Base-by-base conservation (phyloP, 129 eudicot genomes). In the Pulicaria dysenterica region DNA sequence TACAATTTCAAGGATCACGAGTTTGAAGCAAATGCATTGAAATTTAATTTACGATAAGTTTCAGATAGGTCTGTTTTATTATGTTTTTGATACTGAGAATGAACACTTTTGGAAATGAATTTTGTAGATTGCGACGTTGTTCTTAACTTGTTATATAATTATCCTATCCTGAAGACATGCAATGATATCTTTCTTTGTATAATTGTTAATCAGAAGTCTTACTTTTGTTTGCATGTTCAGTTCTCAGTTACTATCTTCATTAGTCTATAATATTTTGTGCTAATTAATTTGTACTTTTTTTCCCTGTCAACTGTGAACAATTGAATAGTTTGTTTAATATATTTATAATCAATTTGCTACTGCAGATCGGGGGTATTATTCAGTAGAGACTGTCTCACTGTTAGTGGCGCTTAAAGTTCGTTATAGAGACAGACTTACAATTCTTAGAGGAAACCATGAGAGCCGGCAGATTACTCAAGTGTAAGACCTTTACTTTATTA, bases 281-380 rank as follows among this genome's bases (percentile, higher is more conserved):
- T 36, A 12, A 48, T 38, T 37, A 19, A 67, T 0, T 37, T 46
- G 62, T 59, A 10, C 56, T 16, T 8, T 57, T 57, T 75, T 16
- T 57, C 46, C 48, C 24, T 68, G 12, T 48, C 37, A 58, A 39
- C 45, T 57, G 13, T 67, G 61, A 48, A 47, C 43, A 41, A 17
- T 66, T 67, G 58, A 76, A 16, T 66, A 56, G 44, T 58, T 38
- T 68, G 54, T 46, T 58, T 69, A 40, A 44, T 6, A 42, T 54
- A 11, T 5, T 50, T 73, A 34, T 73, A 62, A 77, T 39, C 44
- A 11, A 69, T 50, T 36, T 69, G 53, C 55, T 17, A 59, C 64
- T 80, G 85, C 95, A 93, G 98, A 93, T 66, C 98, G 98, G 70
- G 98, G 98, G 40, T 93, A 93, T 83, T 93, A 93, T 77, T 93